phyloP scores from a whole-genome alignment of 2,329 filamentous ascomycete genomes.

The Knufia petricola region DNA sequence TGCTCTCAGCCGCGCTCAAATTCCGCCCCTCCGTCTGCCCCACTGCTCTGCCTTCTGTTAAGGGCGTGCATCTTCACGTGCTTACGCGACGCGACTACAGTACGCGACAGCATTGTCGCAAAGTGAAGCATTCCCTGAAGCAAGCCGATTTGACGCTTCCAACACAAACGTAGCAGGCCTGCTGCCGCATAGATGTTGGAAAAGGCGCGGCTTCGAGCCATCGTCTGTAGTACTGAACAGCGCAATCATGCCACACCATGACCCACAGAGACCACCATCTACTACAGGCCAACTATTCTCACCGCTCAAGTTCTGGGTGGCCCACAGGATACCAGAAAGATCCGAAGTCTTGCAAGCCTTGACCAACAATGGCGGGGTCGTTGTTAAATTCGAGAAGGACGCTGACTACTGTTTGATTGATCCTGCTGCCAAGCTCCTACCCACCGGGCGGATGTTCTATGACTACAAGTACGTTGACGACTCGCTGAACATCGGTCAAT shows the following conservation, averaged over 20 bases:
- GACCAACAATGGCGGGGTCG: conserved; percentile 44
- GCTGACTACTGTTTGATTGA: conserved; percentile 53
- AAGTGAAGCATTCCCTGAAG: background rate
- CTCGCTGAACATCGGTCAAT: conserved; percentile 40
- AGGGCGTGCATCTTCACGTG: conserved; percentile 3
- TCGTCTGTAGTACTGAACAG: background rate
- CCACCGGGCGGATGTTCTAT: conserved; percentile 35
- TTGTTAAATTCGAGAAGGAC: conserved; percentile 44
- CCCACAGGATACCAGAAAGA: conserved; percentile 44
- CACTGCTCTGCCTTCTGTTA: too few species aligned
- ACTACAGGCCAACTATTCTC: conserved; percentile 37
- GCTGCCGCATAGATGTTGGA: background rate
- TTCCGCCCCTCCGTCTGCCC: background rate
- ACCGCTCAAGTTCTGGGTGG: conserved; percentile 49
- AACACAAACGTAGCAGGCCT: background rate
- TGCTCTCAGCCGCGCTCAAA: background rate
- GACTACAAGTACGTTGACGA: conserved; percentile 51
- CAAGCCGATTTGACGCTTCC: background rate
- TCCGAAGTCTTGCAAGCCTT: conserved; percentile 28
- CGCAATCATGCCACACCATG: background rate
- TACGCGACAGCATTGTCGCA: background rate
- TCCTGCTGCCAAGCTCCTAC: conserved; percentile 39
- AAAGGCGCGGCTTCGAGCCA: background rate
- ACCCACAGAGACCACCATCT: background rate
- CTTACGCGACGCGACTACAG: conserved; percentile 2